A percentile compares a stretch with the other conserved stretches of the same genome.
These are phyloP conservation scores for Penicillium sp. DNA, from an alignment of 2,329 filamentous ascomycete species.

Conservation along the genomic window DNA sequence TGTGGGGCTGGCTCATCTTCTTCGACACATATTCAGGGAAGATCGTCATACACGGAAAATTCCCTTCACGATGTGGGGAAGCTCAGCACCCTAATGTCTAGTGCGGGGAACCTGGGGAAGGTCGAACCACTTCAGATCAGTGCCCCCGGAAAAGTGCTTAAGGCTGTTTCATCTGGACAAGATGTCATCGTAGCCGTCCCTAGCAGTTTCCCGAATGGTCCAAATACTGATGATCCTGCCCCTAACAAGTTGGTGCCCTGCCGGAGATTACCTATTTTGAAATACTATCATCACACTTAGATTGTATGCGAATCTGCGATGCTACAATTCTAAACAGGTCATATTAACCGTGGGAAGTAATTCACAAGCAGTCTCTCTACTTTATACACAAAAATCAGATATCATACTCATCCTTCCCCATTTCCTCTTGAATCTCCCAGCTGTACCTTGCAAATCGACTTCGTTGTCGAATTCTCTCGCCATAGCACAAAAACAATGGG, in stretches of 20 bases:
- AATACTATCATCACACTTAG: too few species aligned
- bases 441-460: constrained; percentile 48
- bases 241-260: background rate
- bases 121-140: background rate
- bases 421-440: constrained; percentile 34
- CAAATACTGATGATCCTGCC: background rate
- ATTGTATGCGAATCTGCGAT: too few species aligned
- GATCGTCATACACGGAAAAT: background rate
- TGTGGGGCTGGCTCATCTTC: background rate
- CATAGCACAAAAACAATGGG: constrained; percentile 47
- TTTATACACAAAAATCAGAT: constrained; percentile 14
- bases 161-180: background rate
- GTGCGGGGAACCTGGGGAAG: background rate
- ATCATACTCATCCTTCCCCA: constrained; percentile 33
- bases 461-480: constrained; percentile 42
- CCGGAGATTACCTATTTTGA: background rate
- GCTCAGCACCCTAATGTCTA: background rate
- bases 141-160: background rate
- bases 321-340: background rate
- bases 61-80: background rate
- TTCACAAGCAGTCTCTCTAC: background rate
- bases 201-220: too few species aligned
- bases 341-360: background rate
- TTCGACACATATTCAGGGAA: background rate
- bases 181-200: background rate